phyloP scores from a whole-genome alignment of 148 eudicot species.

The Silene latifolia region DNA sequence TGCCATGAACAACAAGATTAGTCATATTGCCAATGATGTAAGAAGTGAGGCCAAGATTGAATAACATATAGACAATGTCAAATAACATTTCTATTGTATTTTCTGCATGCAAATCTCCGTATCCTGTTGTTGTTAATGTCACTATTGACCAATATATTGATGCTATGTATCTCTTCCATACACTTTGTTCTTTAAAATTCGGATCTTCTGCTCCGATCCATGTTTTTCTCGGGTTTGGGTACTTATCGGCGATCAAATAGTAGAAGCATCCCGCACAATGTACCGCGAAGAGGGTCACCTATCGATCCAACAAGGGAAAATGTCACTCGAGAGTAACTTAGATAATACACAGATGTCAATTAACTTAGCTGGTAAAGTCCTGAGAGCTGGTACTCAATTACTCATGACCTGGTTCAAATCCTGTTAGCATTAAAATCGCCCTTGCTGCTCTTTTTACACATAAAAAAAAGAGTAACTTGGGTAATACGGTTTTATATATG shows the following conservation, averaged over 20 bases:
- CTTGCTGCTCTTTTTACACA: too few species aligned
- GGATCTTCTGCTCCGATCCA: slow-evolving; percentile 81
- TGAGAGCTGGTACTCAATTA: too few species aligned
- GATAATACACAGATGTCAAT: too few species aligned
- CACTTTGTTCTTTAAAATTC: slow-evolving; percentile 52
- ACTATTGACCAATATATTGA: slow-evolving; percentile 87
- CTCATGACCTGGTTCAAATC: too few species aligned
- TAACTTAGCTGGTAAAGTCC: too few species aligned
- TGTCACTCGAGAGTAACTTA: background rate
- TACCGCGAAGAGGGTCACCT: slow-evolving; percentile 90
- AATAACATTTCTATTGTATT: slow-evolving; percentile 84
- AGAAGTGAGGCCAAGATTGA: slow-evolving; percentile 83
- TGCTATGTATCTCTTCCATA: slow-evolving; percentile 65
- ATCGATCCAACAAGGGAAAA: background rate
- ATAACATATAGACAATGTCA: slow-evolving; percentile 68
- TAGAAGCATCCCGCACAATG: slow-evolving; percentile 90
- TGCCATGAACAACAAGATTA: slow-evolving; percentile 84
- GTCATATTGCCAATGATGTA: slow-evolving; percentile 98
- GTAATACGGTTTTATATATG: too few species aligned
- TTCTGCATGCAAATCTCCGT: slow-evolving; percentile 85
- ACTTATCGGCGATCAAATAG: slow-evolving; percentile 72
- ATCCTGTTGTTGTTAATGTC: slow-evolving; percentile 86
- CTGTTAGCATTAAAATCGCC: too few species aligned
- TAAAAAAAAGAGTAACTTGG: too few species aligned
- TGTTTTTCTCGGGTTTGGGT: slow-evolving; percentile 56